Evolutionary conservation across 2,329 filamentous ascomycete genomes (phyloP), one percentile per base, ranked within the genome.

Genomic region (Pyrenochaeta sp.): DNA sequence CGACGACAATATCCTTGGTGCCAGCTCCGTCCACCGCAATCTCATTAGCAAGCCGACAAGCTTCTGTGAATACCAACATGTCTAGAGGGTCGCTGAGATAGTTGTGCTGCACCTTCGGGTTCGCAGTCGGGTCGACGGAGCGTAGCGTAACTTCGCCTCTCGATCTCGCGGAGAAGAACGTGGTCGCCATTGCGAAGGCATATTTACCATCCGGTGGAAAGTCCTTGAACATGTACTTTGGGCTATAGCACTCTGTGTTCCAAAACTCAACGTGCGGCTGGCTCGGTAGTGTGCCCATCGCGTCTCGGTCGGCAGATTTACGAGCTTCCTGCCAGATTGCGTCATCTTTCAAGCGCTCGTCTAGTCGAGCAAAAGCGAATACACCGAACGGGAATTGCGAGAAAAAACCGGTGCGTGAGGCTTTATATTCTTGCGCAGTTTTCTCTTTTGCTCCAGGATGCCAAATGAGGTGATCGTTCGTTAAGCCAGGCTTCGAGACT

Each of bases 201-300:
- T 84, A 79, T 50, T 85, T 79, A 22, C 81, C 77, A 48, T 85
- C 78, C 2, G 78, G 76, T 0, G 85, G 85, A 48, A 81, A 82
- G 32, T 85, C 72, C 39, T 80, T 77, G 57, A 80, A 86, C 58
- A 86, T 83, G 62, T 85, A 85, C 0, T 85, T 85, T 0, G 84
- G 84, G 2, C 84, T 84, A 58, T 86, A 86, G 71, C 83, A 86
- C 68, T 87, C 86, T 0, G 85, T 87, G 19, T 79, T 84, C 72
- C 87, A 88, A 71, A 87, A 84, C 66, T 88, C 86, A 47, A 86
- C 68, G 59, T 87, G 85, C 1, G 86, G 84, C 67, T 88, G 86
- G 13, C 74, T 73, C 0, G 77, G 72, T 0, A 83, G 84, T 37
- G 88, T 75, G 19, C 83, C 84, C 86, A 89, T 88, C 0, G 86